A percentile compares a stretch with the other conserved stretches of the same genome.
phyloP scores from a whole-genome alignment of 345 rosid species.

The Linum lewisii region DNA sequence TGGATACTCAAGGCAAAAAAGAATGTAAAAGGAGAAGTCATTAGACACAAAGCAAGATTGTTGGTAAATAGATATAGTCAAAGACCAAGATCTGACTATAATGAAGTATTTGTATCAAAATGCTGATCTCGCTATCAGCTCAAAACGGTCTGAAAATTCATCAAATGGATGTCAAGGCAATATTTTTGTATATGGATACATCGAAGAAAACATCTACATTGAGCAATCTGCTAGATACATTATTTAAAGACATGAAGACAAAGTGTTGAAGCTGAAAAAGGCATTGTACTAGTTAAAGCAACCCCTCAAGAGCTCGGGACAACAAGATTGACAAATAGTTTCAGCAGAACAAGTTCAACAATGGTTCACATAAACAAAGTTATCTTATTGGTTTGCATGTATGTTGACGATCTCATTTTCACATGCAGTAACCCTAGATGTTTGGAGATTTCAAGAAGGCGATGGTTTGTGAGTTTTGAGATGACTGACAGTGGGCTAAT shows the following conservation, averaged over 20 bases:
- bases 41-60: not conserved
- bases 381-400: not conserved
- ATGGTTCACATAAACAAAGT: conserved; percentile 3
- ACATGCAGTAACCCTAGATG: not conserved
- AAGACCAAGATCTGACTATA: not conserved
- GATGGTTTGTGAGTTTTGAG: conserved; percentile 4
- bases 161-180: conserved; percentile 4
- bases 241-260: not conserved
- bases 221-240: not conserved
- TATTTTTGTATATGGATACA: conserved; percentile 5
- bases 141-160: not conserved
- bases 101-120: conserved; percentile 6
- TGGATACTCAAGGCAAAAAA: not conserved
- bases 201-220: conserved; percentile 7
- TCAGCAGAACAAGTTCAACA: not conserved
- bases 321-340: not conserved
- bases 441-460: conserved; percentile 3
- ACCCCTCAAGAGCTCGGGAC: not conserved
- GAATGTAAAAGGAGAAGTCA: not conserved
- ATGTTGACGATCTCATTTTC: conserved; percentile 12
- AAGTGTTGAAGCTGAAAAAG: conserved; percentile 1
- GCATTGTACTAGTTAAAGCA: conserved; percentile 3
- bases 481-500: not conserved
- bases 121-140: not conserved
- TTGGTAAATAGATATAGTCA: not conserved